Evolutionary conservation across 2,329 filamentous ascomycete genomes (phyloP).

Genomic region (Penicillium palitans): DNA sequence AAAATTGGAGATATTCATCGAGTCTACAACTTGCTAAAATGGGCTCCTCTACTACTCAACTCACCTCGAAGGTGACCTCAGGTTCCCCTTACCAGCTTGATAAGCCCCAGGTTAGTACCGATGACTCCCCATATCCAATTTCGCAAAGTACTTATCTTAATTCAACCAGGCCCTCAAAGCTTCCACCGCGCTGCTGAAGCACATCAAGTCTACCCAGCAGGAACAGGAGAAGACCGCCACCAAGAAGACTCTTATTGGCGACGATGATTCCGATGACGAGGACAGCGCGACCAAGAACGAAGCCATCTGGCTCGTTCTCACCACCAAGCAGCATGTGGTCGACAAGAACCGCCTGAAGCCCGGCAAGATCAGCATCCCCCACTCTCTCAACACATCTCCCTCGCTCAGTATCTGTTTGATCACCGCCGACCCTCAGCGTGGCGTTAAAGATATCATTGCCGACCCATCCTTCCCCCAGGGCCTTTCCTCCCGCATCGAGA

Average conservation of each 20-base stretch:
- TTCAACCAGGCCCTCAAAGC: constrained; percentile 56
- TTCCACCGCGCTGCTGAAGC: constrained; percentile 58
- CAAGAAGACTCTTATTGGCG: constrained; percentile 57
- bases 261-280: constrained; percentile 48
- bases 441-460: constrained; percentile 85
- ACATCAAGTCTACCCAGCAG: constrained; percentile 54
- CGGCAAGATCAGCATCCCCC: constrained; percentile 74
- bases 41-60: constrained; percentile 40
- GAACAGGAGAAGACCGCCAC: constrained; percentile 50
- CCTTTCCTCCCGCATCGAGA: constrained; percentile 67
- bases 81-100: constrained; percentile 52
- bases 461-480: constrained; percentile 69
- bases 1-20: constrained; percentile 27
- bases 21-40: constrained; percentile 35
- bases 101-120: constrained; percentile 44
- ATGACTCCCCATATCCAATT: not conserved
- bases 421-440: constrained; percentile 76
- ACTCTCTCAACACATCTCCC: constrained; percentile 68
- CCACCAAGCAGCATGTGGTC: constrained; percentile 66
- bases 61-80: constrained; percentile 44
- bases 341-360: constrained; percentile 82
- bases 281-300: constrained; percentile 49
- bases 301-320: constrained; percentile 61
- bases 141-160: constrained; percentile 20
- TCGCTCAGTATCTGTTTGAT: constrained; percentile 79